These are phyloP conservation scores for Curvularia verruculosa DNA, from an alignment of 2,329 filamentous ascomycete genomes.

Conservation along the genomic window DNA sequence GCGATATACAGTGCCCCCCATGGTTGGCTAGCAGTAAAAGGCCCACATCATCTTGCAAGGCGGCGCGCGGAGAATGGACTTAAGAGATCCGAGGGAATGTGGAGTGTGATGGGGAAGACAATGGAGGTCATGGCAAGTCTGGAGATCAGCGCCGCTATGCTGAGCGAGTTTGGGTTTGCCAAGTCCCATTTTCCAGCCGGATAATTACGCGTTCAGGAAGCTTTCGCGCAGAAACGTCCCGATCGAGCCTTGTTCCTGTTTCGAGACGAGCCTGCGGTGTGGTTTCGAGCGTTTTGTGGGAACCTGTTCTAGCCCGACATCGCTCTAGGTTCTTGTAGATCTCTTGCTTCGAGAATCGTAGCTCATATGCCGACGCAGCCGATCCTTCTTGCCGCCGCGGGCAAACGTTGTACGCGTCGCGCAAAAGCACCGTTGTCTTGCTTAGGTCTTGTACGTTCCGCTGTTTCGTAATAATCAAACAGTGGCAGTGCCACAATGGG, in stretches of 20 bases:
- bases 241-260: slow-evolving; percentile 6
- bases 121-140: slow-evolving; percentile 6
- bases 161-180: slow-evolving; percentile 12
- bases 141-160: slow-evolving; percentile 18
- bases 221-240: slow-evolving; percentile 7
- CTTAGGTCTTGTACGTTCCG: not conserved
- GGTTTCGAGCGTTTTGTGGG: slow-evolving; percentile 10
- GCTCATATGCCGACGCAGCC: slow-evolving; percentile 11
- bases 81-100: slow-evolving; percentile 5
- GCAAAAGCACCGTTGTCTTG: slow-evolving; percentile 3
- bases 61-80: slow-evolving; percentile 9
- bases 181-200: slow-evolving; percentile 8
- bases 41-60: not conserved
- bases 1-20: not conserved
- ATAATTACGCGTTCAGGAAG: slow-evolving; percentile 12
- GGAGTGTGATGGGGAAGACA: slow-evolving; percentile 7
- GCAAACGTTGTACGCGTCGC: not conserved
- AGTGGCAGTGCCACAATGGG: slow-evolving; percentile 1
- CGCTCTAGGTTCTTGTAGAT: slow-evolving; percentile 18
- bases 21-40: slow-evolving; percentile 1
- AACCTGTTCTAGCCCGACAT: slow-evolving; percentile 15
- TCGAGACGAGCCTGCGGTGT: slow-evolving; percentile 16
- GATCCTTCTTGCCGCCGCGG: slow-evolving; percentile 8
- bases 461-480: slow-evolving; percentile 1
- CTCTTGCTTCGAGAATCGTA: slow-evolving; percentile 9